phyloP scores from a whole-genome alignment of 1,284 basidiomycete species.

The Tausonia pullulans region DNA sequence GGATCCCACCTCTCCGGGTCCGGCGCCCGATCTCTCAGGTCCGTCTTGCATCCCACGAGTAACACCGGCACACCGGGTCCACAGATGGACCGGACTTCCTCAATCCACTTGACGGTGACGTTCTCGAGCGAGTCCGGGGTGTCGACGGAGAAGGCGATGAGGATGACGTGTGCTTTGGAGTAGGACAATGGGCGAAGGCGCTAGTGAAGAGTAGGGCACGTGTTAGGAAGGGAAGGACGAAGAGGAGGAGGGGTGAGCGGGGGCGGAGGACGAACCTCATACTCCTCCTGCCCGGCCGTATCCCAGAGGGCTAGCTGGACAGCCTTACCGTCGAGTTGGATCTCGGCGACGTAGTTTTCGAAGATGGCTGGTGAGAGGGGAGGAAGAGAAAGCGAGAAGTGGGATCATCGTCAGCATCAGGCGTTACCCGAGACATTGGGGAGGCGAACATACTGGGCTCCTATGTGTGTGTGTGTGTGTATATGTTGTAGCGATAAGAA shows the following conservation, averaged over 20 bases:
- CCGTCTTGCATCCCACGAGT: conserved; percentile 36
- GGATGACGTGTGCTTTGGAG: conserved; percentile 94
- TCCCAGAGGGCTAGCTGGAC: conserved; percentile 95
- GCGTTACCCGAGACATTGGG: neutral
- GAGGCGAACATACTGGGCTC: neutral
- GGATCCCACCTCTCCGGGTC: conserved; percentile 31
- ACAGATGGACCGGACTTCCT: conserved; percentile 86
- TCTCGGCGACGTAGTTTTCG: conserved; percentile 98
- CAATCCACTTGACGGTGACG: conserved; percentile 93
- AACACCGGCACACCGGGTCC: conserved; percentile 47
- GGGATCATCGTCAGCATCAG: conserved; percentile 28
- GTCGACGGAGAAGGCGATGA: conserved; percentile 93
- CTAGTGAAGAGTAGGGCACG: conserved; percentile 33
- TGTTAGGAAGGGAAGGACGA: neutral
- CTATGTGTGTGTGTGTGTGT: neutral
- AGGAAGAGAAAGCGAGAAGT: neutral
- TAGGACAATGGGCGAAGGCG: conserved; percentile 90
- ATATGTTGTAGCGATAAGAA: too few relatives aligned
- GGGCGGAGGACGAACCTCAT: conserved; percentile 51
- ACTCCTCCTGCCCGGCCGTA: conserved; percentile 91
- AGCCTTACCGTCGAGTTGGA: conserved; percentile 90
- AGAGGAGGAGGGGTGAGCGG: neutral
- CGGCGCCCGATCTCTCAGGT: conserved; percentile 42
- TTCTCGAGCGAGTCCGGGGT: conserved; percentile 95
- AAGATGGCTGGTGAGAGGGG: conserved; percentile 60